Base-by-base conservation (phyloP, 139 green algal species). In the Chlamydomonas asymmetrica region DNA sequence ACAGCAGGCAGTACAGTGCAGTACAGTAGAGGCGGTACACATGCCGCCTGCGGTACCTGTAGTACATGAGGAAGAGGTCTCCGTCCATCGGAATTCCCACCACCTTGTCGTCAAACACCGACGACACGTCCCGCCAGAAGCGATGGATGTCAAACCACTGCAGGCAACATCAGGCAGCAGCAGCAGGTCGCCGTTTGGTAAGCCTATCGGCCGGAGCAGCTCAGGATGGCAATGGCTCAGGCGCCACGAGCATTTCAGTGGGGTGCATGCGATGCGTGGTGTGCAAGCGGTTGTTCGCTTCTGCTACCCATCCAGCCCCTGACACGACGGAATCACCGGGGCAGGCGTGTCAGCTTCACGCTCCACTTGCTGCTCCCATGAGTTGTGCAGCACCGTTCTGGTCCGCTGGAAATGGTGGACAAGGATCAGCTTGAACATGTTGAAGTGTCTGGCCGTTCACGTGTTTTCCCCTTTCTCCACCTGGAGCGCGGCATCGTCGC, bases 21-120 rank as follows among this genome's bases (percentile, higher is more conserved):
- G n/a, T n/a, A n/a, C n/a, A n/a, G 50, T 79, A 73, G 31, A 38
- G 48, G 10, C 9, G 2, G 8, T 73, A 67, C 37, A 79, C 49
- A 38, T 79, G 63, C 3, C 52, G 38, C 62, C 73, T 78, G 71
- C 23, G 29, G 59, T 31, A 66, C 68, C 68, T 62, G 71, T 76
- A 68, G 71, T 76, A 76, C 59, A 76, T 69, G 23, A 76, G 71
- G 29, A 70, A 48, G 1, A 76, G 59, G 31, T 76, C 71, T 23
- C 71, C 71, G 59, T 76, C 71, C 40, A 76, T 23, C 8, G 71
- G 71, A 2, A 76, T 37, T 25, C 8, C 22, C 4, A 76, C 22
- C 0, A 76, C 59, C 71, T 76, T 76, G 41, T 57, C 32, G 32
- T 76, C 71, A 22, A 67, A 76, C 3, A 76, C 52, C 4, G 71